phyloP scores from a whole-genome alignment of 441 rosid species.

The Pelargonium exstipulatum region DNA sequence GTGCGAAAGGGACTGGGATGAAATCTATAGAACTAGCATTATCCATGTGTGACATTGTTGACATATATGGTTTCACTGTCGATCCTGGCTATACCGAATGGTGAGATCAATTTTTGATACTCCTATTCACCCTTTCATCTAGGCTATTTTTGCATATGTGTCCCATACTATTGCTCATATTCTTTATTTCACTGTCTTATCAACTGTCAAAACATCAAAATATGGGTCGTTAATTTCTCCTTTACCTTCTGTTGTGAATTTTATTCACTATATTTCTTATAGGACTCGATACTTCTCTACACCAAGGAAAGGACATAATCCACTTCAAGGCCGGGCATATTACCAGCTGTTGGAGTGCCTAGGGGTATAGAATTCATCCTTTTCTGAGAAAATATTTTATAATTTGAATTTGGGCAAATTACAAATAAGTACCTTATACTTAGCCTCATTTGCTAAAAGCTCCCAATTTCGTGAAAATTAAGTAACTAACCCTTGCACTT shows the following conservation, averaged over 20 bases:
- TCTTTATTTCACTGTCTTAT: background rate
- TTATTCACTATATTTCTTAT: slow-evolving; percentile 15
- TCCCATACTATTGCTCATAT: background rate
- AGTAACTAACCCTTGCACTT: too few species aligned
- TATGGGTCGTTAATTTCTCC: background rate
- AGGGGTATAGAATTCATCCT: slow-evolving; percentile 39
- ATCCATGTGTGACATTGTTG: slow-evolving; percentile 92
- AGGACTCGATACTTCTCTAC: slow-evolving; percentile 95
- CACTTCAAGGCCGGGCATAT: slow-evolving; percentile 96
- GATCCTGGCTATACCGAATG: slow-evolving; percentile 99
- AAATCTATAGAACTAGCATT: slow-evolving; percentile 92
- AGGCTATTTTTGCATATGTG: too few species aligned
- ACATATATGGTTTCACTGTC: slow-evolving; percentile 96
- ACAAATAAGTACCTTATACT: too few species aligned
- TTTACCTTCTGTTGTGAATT: background rate
- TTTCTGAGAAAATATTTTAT: background rate
- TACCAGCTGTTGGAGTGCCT: slow-evolving; percentile 96
- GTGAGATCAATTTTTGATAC: slow-evolving; percentile 30
- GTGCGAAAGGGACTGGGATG: slow-evolving; percentile 99
- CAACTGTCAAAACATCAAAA: background rate
- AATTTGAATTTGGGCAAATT: background rate
- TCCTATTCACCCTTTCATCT: too few species aligned
- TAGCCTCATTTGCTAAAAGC: too few species aligned
- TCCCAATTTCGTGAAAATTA: too few species aligned
- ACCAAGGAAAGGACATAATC: slow-evolving; percentile 95